A percentile compares a stretch with the other conserved stretches of the same genome.
Evolutionary conservation across 1,284 basidiomycete species (phyloP).

Genomic region (Entoloma clypeatum): DNA sequence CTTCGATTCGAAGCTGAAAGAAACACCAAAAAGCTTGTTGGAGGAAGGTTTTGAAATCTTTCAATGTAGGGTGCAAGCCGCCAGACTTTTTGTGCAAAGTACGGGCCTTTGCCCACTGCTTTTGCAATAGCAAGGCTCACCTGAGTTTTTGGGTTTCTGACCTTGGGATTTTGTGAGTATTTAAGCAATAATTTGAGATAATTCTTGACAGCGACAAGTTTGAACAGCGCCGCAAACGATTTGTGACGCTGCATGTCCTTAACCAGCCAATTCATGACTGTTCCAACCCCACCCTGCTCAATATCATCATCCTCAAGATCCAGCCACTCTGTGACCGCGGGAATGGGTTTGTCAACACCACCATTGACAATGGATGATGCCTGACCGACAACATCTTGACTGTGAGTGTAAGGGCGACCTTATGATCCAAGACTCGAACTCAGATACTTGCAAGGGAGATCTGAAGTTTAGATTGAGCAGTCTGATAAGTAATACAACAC

Average conservation of each 20-base stretch:
- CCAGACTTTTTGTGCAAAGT: conserved; percentile 11
- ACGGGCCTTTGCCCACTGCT: conserved; percentile 13
- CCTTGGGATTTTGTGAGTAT: conserved; percentile 1
- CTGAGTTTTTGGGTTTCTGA: conserved; percentile 1
- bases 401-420: too few relatives aligned
- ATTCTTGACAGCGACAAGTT: conserved; percentile 10
- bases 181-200: conserved; percentile 9
- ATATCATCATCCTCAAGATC: conserved; percentile 1
- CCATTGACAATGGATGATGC: too few relatives aligned
- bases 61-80: conserved; percentile 10
- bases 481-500: too few relatives aligned
- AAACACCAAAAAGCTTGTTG: not conserved
- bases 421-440: too few relatives aligned
- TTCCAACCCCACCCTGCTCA: not conserved
- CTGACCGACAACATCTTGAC: too few relatives aligned
- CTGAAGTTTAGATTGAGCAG: too few relatives aligned
- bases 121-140: conserved; percentile 10
- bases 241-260: conserved; percentile 8
- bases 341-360: too few relatives aligned
- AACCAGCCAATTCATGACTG: conserved; percentile 8
- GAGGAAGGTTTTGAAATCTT: conserved; percentile 8
- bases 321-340: too few relatives aligned
- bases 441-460: too few relatives aligned
- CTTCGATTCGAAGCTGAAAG: too few relatives aligned
- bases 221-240: conserved; percentile 12